These are phyloP conservation scores for Aspergillus wentii DNA, from an alignment of 495 filamentous ascomycete genomes.

Conservation along the genomic window DNA sequence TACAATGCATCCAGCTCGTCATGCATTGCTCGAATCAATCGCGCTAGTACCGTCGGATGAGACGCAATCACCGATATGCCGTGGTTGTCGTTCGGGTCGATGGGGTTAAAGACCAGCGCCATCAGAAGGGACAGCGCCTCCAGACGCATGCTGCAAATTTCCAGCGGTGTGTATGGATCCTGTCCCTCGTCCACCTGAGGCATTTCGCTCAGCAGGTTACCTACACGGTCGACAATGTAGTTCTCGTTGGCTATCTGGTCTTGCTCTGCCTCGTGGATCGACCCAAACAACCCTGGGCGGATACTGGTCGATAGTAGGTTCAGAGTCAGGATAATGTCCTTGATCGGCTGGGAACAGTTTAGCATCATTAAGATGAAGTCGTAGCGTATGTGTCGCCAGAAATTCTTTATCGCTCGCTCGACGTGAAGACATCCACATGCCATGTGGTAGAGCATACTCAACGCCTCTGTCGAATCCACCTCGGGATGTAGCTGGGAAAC, in stretches of 20 bases:
- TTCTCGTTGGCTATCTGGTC: conserved; percentile 52
- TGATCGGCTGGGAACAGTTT: conserved; percentile 50
- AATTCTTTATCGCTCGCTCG: conserved; percentile 35
- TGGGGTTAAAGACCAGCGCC: conserved; percentile 38
- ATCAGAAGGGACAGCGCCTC: conserved; percentile 53
- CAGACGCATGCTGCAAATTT: conserved; percentile 53
- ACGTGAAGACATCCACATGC: conserved; percentile 45
- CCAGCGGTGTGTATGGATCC: conserved; percentile 38
- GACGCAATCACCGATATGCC: conserved; percentile 49
- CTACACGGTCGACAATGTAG: conserved; percentile 56
- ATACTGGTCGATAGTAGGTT: conserved; percentile 57
- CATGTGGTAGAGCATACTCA: conserved; percentile 54
- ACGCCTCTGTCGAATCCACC: conserved; percentile 51
- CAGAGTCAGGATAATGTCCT: conserved; percentile 53
- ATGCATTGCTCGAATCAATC: conserved; percentile 58
- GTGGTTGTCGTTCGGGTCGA: conserved; percentile 32
- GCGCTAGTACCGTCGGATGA: conserved; percentile 50
- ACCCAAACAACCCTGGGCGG: conserved; percentile 52
- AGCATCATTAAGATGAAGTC: conserved; percentile 64
- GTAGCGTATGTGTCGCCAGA: conserved; percentile 58
- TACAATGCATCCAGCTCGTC: conserved; percentile 61
- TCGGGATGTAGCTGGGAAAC: conserved; percentile 39
- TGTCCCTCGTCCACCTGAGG: conserved; percentile 44
- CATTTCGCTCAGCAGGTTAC: conserved; percentile 53
- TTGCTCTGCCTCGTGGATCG: conserved; percentile 48